These are phyloP conservation scores for Asterella californica DNA, from an alignment of 225 moss, liverwort and hornwort genomes.

Conservation along the genomic window DNA sequence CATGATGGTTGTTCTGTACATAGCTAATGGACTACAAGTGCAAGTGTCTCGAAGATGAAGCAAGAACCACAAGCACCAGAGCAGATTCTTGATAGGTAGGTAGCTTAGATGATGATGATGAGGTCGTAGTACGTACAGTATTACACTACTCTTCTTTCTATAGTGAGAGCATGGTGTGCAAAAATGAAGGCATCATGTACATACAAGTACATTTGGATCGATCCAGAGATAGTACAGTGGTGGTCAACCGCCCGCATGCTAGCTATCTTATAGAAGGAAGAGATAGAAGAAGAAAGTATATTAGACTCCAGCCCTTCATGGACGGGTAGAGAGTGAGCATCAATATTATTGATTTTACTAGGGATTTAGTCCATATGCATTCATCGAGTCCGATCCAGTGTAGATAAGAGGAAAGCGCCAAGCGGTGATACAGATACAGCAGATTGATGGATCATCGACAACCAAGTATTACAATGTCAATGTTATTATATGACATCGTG, in stretches of 20 bases:
- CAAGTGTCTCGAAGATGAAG: slow-evolving; percentile 17
- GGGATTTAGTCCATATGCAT: not conserved
- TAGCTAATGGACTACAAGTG: slow-evolving; percentile 36
- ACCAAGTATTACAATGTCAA: too few species aligned
- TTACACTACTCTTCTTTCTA: too few species aligned
- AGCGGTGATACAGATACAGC: not conserved
- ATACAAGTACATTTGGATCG: not conserved
- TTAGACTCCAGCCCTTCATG: not conserved
- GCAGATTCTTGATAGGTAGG: too few species aligned
- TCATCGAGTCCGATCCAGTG: not conserved
- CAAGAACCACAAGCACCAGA: not conserved
- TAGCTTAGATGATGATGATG: too few species aligned
- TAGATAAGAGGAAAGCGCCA: not conserved
- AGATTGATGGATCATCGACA: not conserved
- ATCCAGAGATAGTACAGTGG: not conserved
- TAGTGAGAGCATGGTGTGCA: not conserved
- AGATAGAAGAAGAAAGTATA: not conserved
- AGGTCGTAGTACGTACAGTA: too few species aligned
- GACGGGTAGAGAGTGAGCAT: not conserved
- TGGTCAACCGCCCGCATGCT: not conserved
- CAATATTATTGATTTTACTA: not conserved
- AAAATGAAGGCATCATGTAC: not conserved
- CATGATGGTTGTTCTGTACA: slow-evolving; percentile 45
- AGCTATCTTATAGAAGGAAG: not conserved
- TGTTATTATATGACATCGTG: too few species aligned